Evolutionary conservation across 306 rosid genomes (phyloP).

Genomic region (Castanopsis chinensis): DNA sequence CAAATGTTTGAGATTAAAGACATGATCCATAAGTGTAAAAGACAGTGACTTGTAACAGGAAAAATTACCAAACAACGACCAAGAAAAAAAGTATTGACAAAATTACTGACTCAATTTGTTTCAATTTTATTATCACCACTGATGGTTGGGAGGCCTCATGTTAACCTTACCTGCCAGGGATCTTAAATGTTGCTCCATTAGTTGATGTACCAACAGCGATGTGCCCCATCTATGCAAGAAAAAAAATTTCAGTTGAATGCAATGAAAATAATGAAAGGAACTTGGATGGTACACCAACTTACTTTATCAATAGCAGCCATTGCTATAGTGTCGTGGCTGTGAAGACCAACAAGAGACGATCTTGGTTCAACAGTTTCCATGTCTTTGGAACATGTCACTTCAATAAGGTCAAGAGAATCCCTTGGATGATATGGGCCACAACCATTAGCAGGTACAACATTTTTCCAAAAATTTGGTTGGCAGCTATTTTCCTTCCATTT

Average conservation of each 20-base stretch:
- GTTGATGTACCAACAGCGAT: constrained; percentile 95
- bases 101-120: constrained; percentile 1
- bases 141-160: background rate
- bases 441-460: constrained; percentile 46
- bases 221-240: constrained; percentile 62
- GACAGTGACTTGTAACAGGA: background rate
- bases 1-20: background rate
- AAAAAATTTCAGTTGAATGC: constrained; percentile 2
- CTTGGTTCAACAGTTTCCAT: constrained; percentile 31
- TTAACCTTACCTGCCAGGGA: constrained; percentile 82
- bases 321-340: constrained; percentile 90
- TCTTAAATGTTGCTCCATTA: constrained; percentile 91
- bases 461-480: constrained; percentile 89
- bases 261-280: background rate
- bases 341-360: constrained; percentile 50
- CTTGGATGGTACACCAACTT: constrained; percentile 18
- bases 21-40: background rate
- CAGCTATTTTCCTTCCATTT: constrained; percentile 70
- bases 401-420: constrained; percentile 23
- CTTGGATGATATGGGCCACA: constrained; percentile 79
- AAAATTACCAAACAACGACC: background rate
- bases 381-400: constrained; percentile 37
- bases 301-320: constrained; percentile 90
- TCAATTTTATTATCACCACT: background rate
- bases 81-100: background rate